phyloP scores from a whole-genome alignment of 805 yeast species.

The Yarrowia divulgata region DNA sequence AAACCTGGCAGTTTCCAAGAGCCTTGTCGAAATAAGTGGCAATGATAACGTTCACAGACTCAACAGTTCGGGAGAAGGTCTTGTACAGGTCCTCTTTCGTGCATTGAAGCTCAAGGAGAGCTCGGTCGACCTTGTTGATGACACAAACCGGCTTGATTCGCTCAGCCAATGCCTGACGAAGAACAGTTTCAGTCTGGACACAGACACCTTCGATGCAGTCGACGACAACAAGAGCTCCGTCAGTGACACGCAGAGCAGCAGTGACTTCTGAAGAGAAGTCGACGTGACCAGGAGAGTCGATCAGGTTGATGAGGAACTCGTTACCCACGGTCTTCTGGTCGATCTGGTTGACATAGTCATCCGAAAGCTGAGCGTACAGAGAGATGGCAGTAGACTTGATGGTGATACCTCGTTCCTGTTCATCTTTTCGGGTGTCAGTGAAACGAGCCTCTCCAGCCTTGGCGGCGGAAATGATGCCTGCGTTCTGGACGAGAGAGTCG shows the following conservation, averaged over 20 bases:
- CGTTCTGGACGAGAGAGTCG: conserved; percentile 98
- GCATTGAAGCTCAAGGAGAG: conserved; percentile 97
- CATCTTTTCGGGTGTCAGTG: conserved; percentile 99
- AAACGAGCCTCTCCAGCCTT: conserved; percentile 99
- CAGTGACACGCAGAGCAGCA: conserved; percentile 99
- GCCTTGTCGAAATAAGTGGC: conserved; percentile 90
- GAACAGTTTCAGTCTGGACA: conserved; percentile 99
- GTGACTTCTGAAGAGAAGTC: conserved; percentile 99
- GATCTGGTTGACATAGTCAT: conserved; percentile 86
- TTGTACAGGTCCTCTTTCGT: conserved; percentile 99
- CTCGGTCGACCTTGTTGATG: conserved; percentile 99
- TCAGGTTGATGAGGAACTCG: conserved; percentile 95
- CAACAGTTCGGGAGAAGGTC: conserved; percentile 97
- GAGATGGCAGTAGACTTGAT: conserved; percentile 99
- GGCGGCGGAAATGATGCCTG: conserved; percentile 99
- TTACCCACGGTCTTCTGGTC: conserved; percentile 92
- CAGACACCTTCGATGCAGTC: conserved; percentile 99
- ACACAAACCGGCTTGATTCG: conserved; percentile 98
- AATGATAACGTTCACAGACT: conserved; percentile 98
- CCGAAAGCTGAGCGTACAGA: conserved; percentile 84
- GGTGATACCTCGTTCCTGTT: conserved; percentile 99
- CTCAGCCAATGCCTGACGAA: conserved; percentile 99
- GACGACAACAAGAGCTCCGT: conserved; percentile 99
- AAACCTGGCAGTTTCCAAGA: conserved; percentile 96
- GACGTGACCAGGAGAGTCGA: conserved; percentile 99